Evolutionary conservation across 371 early-diverging fungal species (phyloP).

Genomic region (Apophysomyces elegans): DNA sequence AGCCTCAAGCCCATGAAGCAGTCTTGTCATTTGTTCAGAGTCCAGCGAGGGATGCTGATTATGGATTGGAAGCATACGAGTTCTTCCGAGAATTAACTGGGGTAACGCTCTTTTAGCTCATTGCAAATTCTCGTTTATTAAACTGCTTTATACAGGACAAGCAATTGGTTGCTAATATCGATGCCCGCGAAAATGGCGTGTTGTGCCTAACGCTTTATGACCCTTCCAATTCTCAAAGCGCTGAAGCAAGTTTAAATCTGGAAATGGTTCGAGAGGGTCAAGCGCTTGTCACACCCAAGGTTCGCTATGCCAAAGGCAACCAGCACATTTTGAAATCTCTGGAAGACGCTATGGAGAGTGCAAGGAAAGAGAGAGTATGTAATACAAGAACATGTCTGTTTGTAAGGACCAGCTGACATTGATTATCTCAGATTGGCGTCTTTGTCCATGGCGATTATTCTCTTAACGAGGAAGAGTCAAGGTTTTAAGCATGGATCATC

Average conservation of each 20-base stretch:
- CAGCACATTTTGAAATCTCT: constrained; percentile 55
- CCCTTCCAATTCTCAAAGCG: constrained; percentile 58
- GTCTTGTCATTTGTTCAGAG: constrained; percentile 80
- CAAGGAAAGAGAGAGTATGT: constrained; percentile 66
- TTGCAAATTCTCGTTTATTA: background rate
- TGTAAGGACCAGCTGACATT: background rate
- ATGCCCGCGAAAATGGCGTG: constrained; percentile 62
- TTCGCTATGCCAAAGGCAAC: constrained; percentile 59
- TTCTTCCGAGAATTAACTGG: constrained; percentile 66
- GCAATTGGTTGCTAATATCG: constrained; percentile 79
- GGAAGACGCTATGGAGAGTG: constrained; percentile 45
- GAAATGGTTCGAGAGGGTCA: constrained; percentile 80
- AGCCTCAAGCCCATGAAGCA: constrained; percentile 86
- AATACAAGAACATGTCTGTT: background rate
- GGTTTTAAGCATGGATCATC: background rate
- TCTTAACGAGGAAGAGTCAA: background rate
- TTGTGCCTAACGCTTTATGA: constrained; percentile 79
- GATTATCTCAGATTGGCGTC: background rate
- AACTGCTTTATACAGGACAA: constrained; percentile 53
- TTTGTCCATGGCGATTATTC: background rate
- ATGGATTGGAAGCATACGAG: constrained; percentile 76
- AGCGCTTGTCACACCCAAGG: constrained; percentile 67
- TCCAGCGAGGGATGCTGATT: constrained; percentile 71
- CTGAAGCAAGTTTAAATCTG: constrained; percentile 77
- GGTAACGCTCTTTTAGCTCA: constrained; percentile 17